Percentiles rank a stretch among this genome's conserved stretches.
phyloP scores from a whole-genome alignment of 495 filamentous ascomycete species.

The Hypoxylon lienhwacheense region DNA sequence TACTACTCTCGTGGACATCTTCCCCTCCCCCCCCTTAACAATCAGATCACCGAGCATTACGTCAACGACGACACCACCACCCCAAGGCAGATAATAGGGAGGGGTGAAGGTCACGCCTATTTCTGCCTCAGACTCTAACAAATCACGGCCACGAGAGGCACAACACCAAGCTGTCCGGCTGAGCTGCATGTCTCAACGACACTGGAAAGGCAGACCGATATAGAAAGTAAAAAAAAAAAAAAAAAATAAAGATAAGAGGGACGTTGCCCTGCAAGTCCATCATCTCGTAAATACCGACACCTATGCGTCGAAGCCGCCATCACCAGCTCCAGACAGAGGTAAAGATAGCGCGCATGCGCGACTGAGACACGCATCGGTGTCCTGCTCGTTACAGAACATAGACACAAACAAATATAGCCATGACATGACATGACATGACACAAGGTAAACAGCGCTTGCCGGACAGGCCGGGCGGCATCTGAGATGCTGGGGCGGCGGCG shows the following conservation, averaged over 20 bases:
- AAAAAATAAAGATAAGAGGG: neutral
- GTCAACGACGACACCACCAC: constrained; percentile 16
- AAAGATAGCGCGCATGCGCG: constrained; percentile 1
- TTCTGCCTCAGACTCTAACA: constrained; percentile 23
- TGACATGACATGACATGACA: no score
- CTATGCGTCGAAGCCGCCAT: constrained; percentile 14
- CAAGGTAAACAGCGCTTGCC: constrained; percentile 1
- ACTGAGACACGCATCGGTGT: constrained; percentile 7
- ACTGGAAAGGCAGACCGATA: constrained; percentile 30
- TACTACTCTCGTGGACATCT: no score
- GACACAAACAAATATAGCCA: no score
- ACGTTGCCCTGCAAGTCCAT: constrained; percentile 1
- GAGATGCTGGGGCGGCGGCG: constrained; percentile 27
- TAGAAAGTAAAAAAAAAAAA: neutral
- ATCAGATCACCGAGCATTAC: neutral
- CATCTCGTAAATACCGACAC: neutral
- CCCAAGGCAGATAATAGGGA: constrained; percentile 2
- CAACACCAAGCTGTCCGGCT: constrained; percentile 19
- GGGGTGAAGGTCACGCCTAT: no score
- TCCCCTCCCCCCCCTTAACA: neutral
- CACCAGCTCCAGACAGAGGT: constrained; percentile 20
- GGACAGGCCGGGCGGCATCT: constrained; percentile 29
- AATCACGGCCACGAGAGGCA: constrained; percentile 20
- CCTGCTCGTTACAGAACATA: neutral
- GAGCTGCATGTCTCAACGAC: constrained; percentile 33